Percentiles rank a stretch among this genome's conserved stretches.
These are phyloP conservation scores for Curvularia sp. DNA, from an alignment of 2,329 filamentous ascomycete species.

Conservation along the genomic window DNA sequence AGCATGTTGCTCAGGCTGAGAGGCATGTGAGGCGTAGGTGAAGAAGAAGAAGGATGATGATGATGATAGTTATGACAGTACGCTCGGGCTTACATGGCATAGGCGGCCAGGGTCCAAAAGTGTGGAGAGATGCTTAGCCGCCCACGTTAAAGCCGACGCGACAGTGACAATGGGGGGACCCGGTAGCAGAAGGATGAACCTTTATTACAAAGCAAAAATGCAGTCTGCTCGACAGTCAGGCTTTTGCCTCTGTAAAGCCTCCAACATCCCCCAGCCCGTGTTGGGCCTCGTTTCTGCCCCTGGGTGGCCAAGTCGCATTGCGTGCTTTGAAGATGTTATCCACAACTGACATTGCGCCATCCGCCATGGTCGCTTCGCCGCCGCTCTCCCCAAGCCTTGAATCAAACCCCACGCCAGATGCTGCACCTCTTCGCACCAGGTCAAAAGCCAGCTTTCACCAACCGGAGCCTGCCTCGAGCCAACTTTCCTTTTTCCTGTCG, in stretches of 20 bases:
- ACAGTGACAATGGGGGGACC: background rate
- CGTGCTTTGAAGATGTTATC: constrained; percentile 26
- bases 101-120: constrained; percentile 1
- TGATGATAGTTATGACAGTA: background rate
- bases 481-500: background rate
- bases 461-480: too few relatives aligned
- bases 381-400: constrained; percentile 4
- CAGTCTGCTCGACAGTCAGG: background rate
- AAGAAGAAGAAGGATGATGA: background rate
- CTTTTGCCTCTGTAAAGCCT: background rate
- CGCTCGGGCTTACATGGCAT: background rate
- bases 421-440: background rate
- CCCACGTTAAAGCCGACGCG: background rate
- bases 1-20: constrained; percentile 2
- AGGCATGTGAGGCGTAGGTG: background rate
- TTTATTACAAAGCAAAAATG: background rate
- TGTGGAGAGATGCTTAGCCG: constrained; percentile 1
- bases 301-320: constrained; percentile 15
- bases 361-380: constrained; percentile 8
- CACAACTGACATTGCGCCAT: constrained; percentile 24
- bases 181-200: background rate
- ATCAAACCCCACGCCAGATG: constrained; percentile 3
- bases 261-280: constrained; percentile 5
- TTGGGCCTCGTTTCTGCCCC: background rate
- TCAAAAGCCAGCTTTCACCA: background rate